Conservation (phyloP, 306 rosid species). For the Fagus sylvatica region DNA sequence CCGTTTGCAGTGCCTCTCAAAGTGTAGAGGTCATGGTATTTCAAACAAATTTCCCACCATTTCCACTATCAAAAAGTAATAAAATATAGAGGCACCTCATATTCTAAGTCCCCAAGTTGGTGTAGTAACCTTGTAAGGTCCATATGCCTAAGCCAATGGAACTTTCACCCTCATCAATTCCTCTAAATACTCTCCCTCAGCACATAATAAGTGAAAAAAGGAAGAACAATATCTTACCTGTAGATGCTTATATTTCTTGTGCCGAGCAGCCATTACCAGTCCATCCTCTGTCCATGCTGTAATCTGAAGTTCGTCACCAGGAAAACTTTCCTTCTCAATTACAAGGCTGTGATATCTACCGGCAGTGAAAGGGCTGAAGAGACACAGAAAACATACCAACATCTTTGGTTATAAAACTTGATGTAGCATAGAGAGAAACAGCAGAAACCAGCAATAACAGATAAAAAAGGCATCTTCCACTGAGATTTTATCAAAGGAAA, state of each 20-base stretch:
- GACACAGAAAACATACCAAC: not conserved
- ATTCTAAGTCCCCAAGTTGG: not conserved
- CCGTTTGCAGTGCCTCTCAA: too few relatives aligned
- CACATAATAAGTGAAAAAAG: not conserved
- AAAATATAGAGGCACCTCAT: not conserved
- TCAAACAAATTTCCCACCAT: not conserved
- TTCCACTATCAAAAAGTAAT: not conserved
- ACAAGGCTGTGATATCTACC: conserved; percentile 98
- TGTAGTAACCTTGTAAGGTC: not conserved
- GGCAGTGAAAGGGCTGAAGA: conserved; percentile 86
- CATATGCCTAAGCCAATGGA: not conserved
- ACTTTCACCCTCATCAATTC: not conserved
- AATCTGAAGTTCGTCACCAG: conserved; percentile 71
- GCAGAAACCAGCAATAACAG: too few relatives aligned
- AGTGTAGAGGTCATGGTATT: not conserved
- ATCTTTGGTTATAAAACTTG: not conserved
- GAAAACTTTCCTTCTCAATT: conserved; percentile 83
- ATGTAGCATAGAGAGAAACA: too few relatives aligned
- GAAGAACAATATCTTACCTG: conserved; percentile 53
- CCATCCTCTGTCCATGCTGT: conserved; percentile 99
- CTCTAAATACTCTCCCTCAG: not conserved
- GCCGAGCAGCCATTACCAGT: conserved; percentile 93
- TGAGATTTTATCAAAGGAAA: not conserved
- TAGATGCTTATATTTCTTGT: conserved; percentile 68
- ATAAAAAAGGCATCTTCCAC: too few relatives aligned